Conservation (phyloP, 139 green algal species). For the Auxenochlorella pyrenoidosa region DNA sequence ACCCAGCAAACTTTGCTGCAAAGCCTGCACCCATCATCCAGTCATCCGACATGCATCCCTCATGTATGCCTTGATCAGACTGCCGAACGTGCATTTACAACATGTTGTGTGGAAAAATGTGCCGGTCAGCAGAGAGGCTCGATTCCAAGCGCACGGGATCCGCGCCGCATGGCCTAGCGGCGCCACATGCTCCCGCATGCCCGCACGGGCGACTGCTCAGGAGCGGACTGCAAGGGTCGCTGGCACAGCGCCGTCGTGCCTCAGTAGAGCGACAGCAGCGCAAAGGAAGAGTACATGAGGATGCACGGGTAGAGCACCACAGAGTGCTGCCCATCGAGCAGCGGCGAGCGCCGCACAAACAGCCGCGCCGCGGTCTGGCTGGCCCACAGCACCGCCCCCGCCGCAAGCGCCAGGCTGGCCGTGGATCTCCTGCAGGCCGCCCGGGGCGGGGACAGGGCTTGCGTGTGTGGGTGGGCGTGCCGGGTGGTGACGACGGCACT, state of each 20-base stretch:
- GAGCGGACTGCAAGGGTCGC: neutral
- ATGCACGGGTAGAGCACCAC: constrained; percentile 86
- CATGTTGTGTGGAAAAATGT: too few species aligned
- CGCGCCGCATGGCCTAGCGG: too few species aligned
- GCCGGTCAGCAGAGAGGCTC: too few species aligned
- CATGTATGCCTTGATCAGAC: too few species aligned
- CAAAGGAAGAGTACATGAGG: constrained; percentile 86
- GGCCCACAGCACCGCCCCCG: constrained; percentile 77
- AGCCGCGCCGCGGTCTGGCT: constrained; percentile 71
- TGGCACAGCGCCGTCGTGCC: neutral
- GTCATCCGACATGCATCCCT: too few species aligned
- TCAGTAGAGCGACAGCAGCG: constrained; percentile 87
- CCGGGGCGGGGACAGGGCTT: neutral
- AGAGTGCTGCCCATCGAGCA: constrained; percentile 66
- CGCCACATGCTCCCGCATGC: neutral
- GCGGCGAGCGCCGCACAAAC: constrained; percentile 66
- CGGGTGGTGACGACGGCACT: too few species aligned
- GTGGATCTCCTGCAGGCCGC: constrained; percentile 29
- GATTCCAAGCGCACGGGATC: too few species aligned
- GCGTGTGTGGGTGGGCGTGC: too few species aligned
- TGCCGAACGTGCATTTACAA: too few species aligned
- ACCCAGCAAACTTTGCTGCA: too few species aligned
- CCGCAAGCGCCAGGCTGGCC: constrained; percentile 43
- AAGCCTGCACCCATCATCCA: too few species aligned
- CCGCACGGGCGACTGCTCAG: too few species aligned